Conservation (phyloP, 2,329 filamentous ascomycete species). For the Mycosphaerella sp. region DNA sequence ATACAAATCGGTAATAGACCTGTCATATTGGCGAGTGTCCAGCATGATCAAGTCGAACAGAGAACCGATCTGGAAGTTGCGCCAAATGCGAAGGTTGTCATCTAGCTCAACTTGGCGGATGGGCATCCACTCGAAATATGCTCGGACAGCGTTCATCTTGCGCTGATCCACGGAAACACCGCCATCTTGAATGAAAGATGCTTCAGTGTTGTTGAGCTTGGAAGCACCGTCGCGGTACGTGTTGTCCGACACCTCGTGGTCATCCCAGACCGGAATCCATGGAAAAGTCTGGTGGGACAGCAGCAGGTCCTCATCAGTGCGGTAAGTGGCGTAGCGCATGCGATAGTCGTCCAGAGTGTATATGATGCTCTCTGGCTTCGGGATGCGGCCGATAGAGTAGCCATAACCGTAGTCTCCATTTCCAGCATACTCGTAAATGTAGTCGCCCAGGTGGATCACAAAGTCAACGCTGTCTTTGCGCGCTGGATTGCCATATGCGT, state of each 20-base stretch:
- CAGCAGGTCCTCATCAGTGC: slow-evolving; percentile 56
- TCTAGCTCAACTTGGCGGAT: slow-evolving; percentile 61
- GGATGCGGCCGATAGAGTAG: slow-evolving; percentile 47
- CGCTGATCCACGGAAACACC: slow-evolving; percentile 62
- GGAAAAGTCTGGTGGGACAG: slow-evolving; percentile 51
- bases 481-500: slow-evolving; percentile 34
- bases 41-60: slow-evolving; percentile 63
- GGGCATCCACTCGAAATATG: slow-evolving; percentile 57
- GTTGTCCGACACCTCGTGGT: slow-evolving; percentile 53
- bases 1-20: slow-evolving; percentile 54
- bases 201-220: slow-evolving; percentile 59
- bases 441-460: slow-evolving; percentile 46
- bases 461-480: slow-evolving; percentile 45
- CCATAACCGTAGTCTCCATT: slow-evolving; percentile 43
- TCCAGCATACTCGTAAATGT: slow-evolving; percentile 57
- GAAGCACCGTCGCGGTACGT: slow-evolving; percentile 57
- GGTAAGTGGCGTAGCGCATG: slow-evolving; percentile 51
- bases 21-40: slow-evolving; percentile 63
- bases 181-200: slow-evolving; percentile 53
- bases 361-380: slow-evolving; percentile 48
- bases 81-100: slow-evolving; percentile 63
- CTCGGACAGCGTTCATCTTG: slow-evolving; percentile 66
- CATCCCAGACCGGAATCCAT: slow-evolving; percentile 45
- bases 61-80: slow-evolving; percentile 58
- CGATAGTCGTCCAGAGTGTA: slow-evolving; percentile 55